Evolutionary conservation across 371 early-diverging fungal genomes (phyloP), one percentile per base, ranked within the genome.

Genomic region (Rhizopus sp.): DNA sequence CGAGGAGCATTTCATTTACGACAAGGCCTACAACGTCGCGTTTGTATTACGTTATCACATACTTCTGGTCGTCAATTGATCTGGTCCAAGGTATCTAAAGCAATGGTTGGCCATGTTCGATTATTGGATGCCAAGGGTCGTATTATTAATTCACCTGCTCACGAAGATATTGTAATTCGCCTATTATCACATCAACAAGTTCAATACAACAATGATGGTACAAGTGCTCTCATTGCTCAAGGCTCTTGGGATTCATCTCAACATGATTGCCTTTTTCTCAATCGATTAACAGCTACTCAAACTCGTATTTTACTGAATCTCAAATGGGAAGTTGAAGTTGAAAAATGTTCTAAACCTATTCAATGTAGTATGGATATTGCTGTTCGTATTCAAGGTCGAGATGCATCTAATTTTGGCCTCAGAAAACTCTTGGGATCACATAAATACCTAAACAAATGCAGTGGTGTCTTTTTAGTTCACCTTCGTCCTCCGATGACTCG

Each of bases 211-310:
- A 64, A 63, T 5, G 87, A 90, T 57, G 90, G 90, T 6, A 87
- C 88, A 1, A 82, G 86, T 45, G 75, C 77, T 31, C 57, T 91
- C 1, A 51, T 69, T n/a, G 77, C 83, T 5, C 75, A 81, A n/a
- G 85, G 84, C 10, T 70, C 91, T 1, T 95, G 95, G 95, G 95
- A 95, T 56, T 88, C 90, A 12, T 88, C 90, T 0, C 77, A 93
- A 8, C 91, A 93, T 53, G 90, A 88, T n/a, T 87, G 86, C 3
- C 53, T 83, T 0, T 78, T 86, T 52, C 72, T 95, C 40, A 92
- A 95, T 62, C 59, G 81, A 32, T 70, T 89, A 13, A 92, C 93
- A 0, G 63, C 74, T 17, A 60, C 80, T 2, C 74, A 80, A 33
- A 80, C 78, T 37, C 81, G 86, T 3, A 82, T 89, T 9, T 46